Base-by-base conservation (phyloP, 352 stramenopile genomes). In the Pythium brachiatum region DNA sequence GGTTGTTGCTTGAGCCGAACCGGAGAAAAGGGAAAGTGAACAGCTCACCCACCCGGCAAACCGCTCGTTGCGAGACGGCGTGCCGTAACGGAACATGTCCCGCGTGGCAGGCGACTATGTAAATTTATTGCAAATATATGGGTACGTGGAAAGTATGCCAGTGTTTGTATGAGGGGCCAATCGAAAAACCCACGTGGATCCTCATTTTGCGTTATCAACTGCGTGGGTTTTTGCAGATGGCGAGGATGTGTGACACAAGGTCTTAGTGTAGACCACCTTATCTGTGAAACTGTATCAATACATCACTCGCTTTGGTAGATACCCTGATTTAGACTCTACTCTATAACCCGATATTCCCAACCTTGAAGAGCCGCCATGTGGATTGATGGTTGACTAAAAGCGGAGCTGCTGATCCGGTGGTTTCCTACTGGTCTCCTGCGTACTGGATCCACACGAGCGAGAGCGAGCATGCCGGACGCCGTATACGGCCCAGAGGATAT, bases 401-500 rank as follows among this genome's bases (percentile, higher is more conserved):
- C 43, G 21, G 23, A 51, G 43, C 43, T 5, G 9, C 29, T 34
- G 5, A 34, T 18, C 9, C 15, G 11, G 43, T 51, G 4, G 43
- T 51, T 51, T 31, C 43, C 8, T 7, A 31, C 15, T 18, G 11
- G 6, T 7, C 20, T 7, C 29, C 8, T 51, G 20, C 20, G 43
- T n/a, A n/a, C 21, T 11, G 39, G 36, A 21, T 43, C 12, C 7
- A 5, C 36, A 20, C 23, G 39, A 7, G 39, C 23, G 21, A 20
- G 18, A 53, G 9, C 18, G 12, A 34, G 29, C 5, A 64, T 64
- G 57, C 57, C 51, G n/a, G 38, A 57, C 48, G 44, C 31, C 25
- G 16, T 25, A 7, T 44, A 44, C 36, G 18, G 12, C 5, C 12
- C 21, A 15, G 53, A 68, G 8, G 53, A 62, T n/a, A 34, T 60